A percentile compares a stretch with the other conserved stretches of the same genome.
Evolutionary conservation across 306 rosid genomes (phyloP).

Genomic region (Ormosia semicastrata): DNA sequence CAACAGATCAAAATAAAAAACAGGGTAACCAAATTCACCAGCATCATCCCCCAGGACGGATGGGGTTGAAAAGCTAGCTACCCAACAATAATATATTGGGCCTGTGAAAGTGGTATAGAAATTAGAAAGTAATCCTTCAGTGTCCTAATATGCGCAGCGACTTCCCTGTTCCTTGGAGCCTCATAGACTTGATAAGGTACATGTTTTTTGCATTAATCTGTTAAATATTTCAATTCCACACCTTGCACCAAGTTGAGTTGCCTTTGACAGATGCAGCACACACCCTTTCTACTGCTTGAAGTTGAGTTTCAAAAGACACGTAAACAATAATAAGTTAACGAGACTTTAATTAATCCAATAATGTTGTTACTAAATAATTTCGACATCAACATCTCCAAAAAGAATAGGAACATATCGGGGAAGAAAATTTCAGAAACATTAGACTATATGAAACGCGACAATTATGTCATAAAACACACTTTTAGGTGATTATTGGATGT

Average conservation of each 20-base stretch:
- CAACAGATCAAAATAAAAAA: no score
- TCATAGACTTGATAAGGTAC: not conserved
- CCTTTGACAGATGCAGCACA: not conserved
- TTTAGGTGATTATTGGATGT: not conserved
- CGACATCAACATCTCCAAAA: not conserved
- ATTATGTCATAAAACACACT: not conserved
- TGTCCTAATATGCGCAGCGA: not conserved
- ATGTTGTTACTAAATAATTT: not conserved
- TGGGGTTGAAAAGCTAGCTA: not conserved
- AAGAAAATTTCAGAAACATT: not conserved
- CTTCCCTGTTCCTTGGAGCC: not conserved
- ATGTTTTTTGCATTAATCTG: not conserved
- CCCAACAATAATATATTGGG: not conserved
- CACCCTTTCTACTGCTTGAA: not conserved
- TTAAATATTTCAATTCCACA: not conserved
- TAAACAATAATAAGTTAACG: not conserved
- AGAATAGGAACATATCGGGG: not conserved
- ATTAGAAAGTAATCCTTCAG: not conserved
- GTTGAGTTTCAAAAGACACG: not conserved
- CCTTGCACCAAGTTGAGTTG: not conserved
- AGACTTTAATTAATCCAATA: not conserved
- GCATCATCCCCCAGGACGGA: not conserved
- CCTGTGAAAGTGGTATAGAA: not conserved
- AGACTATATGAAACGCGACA: not conserved
- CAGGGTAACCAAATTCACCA: no score